A percentile compares a stretch with the other conserved stretches of the same genome.
Conservation (phyloP, 148 eudicot genomes). For the Salicornia ramosissima region DNA sequence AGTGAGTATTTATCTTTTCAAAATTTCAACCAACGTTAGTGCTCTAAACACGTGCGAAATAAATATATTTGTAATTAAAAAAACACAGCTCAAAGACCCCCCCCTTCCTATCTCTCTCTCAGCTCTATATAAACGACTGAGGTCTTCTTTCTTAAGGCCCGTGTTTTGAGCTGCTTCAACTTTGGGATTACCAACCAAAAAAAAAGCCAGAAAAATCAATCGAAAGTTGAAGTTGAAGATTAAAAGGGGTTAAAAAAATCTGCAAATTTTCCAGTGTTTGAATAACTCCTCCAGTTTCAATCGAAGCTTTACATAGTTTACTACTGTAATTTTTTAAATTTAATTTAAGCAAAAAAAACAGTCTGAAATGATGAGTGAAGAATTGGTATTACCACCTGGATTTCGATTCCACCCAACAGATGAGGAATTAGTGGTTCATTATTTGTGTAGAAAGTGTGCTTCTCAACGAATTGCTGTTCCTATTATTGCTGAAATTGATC, state of each 20-base stretch:
- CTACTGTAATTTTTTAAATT: no score
- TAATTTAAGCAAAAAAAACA: no score
- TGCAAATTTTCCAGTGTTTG: not conserved
- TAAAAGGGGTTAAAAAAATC: not conserved
- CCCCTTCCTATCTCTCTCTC: not conserved
- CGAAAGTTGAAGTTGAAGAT: not conserved
- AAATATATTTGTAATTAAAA: not conserved
- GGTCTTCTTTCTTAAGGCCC: slow-evolving; percentile 3
- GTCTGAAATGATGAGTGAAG: slow-evolving; percentile 13
- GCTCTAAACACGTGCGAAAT: slow-evolving; percentile 20
- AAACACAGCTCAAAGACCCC: not conserved
- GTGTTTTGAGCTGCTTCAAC: slow-evolving; percentile 17
- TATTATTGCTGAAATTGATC: slow-evolving; percentile 56
- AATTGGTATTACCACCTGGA: slow-evolving; percentile 45
- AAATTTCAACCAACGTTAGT: not conserved
- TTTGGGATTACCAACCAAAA: slow-evolving; percentile 6
- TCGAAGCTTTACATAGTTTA: no score
- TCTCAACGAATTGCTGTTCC: slow-evolving; percentile 44
- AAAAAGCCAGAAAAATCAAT: not conserved
- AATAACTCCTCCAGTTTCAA: no score
- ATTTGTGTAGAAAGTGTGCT: slow-evolving; percentile 46
- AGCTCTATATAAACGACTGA: slow-evolving; percentile 16
- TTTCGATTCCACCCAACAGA: slow-evolving; percentile 66
- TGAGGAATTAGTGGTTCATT: slow-evolving; percentile 59
- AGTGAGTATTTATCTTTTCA: no score